Base-by-base conservation (phyloP, 805 yeast species). In the Wickerhamiella dianesei region DNA sequence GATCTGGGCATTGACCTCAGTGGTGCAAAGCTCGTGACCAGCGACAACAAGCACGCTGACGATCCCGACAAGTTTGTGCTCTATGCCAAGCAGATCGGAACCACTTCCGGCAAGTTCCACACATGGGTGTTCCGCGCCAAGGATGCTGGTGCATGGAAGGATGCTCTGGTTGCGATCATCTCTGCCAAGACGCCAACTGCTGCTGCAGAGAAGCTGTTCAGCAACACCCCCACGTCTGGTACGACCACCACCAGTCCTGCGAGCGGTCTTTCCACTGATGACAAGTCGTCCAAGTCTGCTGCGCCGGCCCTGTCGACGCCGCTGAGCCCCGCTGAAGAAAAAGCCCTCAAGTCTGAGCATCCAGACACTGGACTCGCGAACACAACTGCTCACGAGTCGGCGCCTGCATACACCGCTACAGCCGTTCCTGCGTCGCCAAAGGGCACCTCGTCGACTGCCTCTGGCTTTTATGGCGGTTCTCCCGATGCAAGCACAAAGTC, bases 121-220 rank as follows among this genome's bases (percentile, higher is more conserved):
- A 87, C 86, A 57, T 86, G 92, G 85, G 92, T 88, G n/a, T 88
- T 89, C 68, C 74, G 94, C 53, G 80, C 94, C n/a, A 92, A 83
- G 58, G 75, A 82, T 43, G 82, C 82, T 56, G 82, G 39, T 61
- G 73, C 70, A 37, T 89, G 98, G 98, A 84, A 75, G 63, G 75
- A 75, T 53, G 94, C 83, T 59, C 70, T 89, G 54, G 78, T 79
- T 60, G 70, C 69, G 42, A 69, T 87, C 55, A 81, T 92, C 2
- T 64, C 72, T 14, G 68, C 40, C 36, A 39, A 36, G 37, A 14
- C 35, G 35, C 42, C 40, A 4, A 35, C 40, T 14, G 36, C 37
- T 6, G 35, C 16, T 36, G 36, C 36, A 13, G 41, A 13, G 20
- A 39, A 39, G 16, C 25, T 39, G 39, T 17, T 36, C 39, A n/a